A percentile compares a stretch with the other conserved stretches of the same genome.
These are phyloP conservation scores for Pseudogymnoascus sp. DNA, from an alignment of 2,329 filamentous ascomycete genomes.

Conservation along the genomic window DNA sequence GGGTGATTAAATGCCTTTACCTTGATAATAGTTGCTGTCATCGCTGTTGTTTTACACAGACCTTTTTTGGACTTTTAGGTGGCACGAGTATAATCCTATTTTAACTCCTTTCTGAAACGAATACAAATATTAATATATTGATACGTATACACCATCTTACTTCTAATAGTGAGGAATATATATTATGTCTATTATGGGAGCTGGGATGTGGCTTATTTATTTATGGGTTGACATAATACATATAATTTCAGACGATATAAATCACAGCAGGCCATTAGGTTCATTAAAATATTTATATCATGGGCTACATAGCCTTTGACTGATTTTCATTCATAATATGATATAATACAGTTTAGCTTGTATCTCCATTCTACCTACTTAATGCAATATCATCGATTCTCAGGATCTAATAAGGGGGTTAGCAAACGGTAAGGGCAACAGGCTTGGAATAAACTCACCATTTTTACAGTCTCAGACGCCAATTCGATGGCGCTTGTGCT, in stretches of 20 bases:
- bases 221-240: not conserved
- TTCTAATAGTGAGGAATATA: no score
- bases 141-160: no score
- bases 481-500: constrained; percentile 97
- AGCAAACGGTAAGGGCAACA: not conserved
- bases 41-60: no score
- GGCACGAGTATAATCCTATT: no score
- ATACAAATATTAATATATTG: no score
- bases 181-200: no score
- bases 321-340: constrained; percentile 6
- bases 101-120: no score
- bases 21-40: no score
- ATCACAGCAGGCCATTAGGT: not conserved
- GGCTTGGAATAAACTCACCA: constrained; percentile 37
- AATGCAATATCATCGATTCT: constrained; percentile 62
- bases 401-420: constrained; percentile 36
- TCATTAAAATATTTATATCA: constrained; percentile 7
- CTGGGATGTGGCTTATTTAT: no score
- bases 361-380: constrained; percentile 42
- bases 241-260: not conserved
- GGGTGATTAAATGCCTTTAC: no score
- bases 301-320: constrained; percentile 7
- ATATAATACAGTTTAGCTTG: constrained; percentile 9
- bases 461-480: constrained; percentile 97
- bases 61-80: no score